Evolutionary conservation across 768 basidiomycete species (phyloP).

Genomic region (Lenzites betulinus): DNA sequence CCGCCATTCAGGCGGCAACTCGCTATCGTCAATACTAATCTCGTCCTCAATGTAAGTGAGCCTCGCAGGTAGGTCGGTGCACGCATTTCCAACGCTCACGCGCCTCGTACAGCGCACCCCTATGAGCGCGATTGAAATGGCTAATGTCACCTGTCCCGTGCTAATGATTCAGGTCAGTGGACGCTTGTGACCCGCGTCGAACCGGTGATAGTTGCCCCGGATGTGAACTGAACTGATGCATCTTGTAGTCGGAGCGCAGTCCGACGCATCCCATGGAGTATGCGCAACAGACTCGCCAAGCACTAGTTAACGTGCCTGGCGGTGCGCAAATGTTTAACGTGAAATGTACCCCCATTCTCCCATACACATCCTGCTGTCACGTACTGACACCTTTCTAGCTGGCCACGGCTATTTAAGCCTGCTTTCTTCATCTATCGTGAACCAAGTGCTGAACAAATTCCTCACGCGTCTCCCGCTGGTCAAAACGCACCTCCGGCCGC

Average conservation of each 20-base stretch:
- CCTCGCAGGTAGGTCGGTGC: background rate
- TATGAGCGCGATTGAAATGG: constrained; percentile 48
- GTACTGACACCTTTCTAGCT: constrained; percentile 7
- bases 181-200: background rate
- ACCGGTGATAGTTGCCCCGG: background rate
- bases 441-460: constrained; percentile 65
- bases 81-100: background rate
- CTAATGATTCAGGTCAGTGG: constrained; percentile 65
- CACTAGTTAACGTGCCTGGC: constrained; percentile 49
- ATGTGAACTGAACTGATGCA: background rate
- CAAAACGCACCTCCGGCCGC: constrained; percentile 49
- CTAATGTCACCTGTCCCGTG: constrained; percentile 61
- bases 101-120: constrained; percentile 50
- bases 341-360: constrained; percentile 47
- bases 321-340: constrained; percentile 59
- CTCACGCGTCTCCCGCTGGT: constrained; percentile 53
- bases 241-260: constrained; percentile 58
- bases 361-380: background rate
- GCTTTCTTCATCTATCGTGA: constrained; percentile 58
- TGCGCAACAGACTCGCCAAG: constrained; percentile 54
- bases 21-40: constrained; percentile 52
- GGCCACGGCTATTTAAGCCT: constrained; percentile 54
- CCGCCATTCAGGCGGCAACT: constrained; percentile 58
- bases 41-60: constrained; percentile 61
- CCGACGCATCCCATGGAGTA: constrained; percentile 53